These are phyloP conservation scores for Eucalyptus erythrocorys DNA, from an alignment of 345 rosid species.

Conservation along the genomic window DNA sequence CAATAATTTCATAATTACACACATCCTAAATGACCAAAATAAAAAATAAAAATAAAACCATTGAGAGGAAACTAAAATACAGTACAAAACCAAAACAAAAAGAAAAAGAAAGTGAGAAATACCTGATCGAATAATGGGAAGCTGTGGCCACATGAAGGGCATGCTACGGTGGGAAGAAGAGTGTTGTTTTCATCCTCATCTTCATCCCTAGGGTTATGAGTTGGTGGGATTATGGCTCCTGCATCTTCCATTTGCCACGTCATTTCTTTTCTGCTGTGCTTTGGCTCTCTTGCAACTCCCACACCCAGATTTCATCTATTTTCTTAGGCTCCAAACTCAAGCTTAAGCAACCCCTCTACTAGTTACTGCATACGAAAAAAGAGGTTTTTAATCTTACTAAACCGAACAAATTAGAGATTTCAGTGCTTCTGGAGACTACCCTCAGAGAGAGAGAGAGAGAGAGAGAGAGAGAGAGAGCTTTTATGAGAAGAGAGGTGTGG, in stretches of 20 bases:
- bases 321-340: background rate
- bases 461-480: background rate
- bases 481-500: background rate
- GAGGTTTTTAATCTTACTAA: no score
- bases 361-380: no score
- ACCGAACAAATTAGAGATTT: background rate
- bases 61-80: background rate
- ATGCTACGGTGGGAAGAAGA: constrained; percentile 2
- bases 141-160: constrained; percentile 76
- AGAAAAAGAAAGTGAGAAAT: background rate
- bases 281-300: background rate
- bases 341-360: background rate
- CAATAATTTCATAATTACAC: background rate
- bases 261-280: background rate
- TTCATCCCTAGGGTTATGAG: background rate
- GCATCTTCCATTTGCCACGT: background rate
- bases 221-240: background rate
- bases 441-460: background rate
- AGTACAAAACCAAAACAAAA: background rate
- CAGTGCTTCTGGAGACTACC: background rate
- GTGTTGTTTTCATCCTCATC: background rate
- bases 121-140: constrained; percentile 61
- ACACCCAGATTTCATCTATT: background rate
- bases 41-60: background rate
- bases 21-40: background rate